These are phyloP conservation scores for Chlamydomonas sphaeroides DNA, from an alignment of 139 green algal genomes.

Conservation along the genomic window DNA sequence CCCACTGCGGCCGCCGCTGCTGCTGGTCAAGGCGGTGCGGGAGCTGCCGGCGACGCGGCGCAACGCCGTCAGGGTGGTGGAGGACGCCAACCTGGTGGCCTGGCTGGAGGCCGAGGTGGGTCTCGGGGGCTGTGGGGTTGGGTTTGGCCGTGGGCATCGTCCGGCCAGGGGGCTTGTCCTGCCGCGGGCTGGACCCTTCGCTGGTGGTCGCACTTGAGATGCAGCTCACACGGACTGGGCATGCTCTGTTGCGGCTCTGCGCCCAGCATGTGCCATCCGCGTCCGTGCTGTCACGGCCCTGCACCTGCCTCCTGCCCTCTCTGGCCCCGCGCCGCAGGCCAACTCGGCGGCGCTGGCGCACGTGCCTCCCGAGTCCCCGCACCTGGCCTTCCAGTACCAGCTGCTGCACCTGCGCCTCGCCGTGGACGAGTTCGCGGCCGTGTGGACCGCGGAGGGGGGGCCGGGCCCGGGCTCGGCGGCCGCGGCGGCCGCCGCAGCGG, in stretches of 20 bases:
- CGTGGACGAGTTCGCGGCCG: conserved; percentile 35
- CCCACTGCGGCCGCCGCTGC: conserved; percentile 42
- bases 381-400: conserved; percentile 44
- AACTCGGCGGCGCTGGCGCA: conserved; percentile 28
- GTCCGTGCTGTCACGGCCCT: too few species aligned
- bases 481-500: not conserved
- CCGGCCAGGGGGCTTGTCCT: too few species aligned
- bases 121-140: too few species aligned
- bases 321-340: conserved; percentile 31
- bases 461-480: not conserved
- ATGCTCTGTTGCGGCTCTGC: too few species aligned
- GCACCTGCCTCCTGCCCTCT: too few species aligned
- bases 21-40: conserved; percentile 34
- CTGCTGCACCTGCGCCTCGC: conserved; percentile 45
- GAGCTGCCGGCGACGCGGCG: conserved; percentile 14
- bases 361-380: conserved; percentile 3
- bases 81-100: conserved; percentile 34
- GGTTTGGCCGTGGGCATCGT: too few species aligned
- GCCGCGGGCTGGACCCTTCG: too few species aligned
- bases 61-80: not conserved
- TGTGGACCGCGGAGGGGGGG: not conserved
- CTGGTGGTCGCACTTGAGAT: too few species aligned
- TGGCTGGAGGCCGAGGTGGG: conserved; percentile 48
- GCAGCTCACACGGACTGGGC: too few species aligned
- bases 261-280: too few species aligned